A percentile compares a stretch with the other conserved stretches of the same genome.
Evolutionary conservation across 805 yeast species (phyloP).

Genomic region (Yamadazyma olivae): DNA sequence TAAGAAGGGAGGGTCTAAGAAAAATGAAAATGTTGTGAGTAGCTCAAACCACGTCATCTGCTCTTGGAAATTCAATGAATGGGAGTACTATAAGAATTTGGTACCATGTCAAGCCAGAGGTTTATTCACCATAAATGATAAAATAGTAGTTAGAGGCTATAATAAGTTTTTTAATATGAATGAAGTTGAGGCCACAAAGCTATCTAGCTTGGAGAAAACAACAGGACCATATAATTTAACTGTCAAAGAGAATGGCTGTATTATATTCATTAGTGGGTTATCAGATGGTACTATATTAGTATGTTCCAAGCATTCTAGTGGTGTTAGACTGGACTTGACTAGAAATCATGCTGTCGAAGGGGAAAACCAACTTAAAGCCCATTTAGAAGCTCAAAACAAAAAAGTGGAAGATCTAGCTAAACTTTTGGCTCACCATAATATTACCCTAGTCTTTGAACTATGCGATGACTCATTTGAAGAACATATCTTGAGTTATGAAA

Average conservation of each 20-base stretch:
- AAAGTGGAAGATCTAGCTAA: conserved; percentile 52
- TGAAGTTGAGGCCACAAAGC: conserved; percentile 57
- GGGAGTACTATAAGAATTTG: conserved; percentile 68
- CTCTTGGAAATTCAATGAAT: conserved; percentile 86
- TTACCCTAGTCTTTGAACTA: conserved; percentile 88
- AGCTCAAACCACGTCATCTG: conserved; percentile 5
- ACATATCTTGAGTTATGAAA: conserved; percentile 75
- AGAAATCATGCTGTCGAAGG: conserved; percentile 79
- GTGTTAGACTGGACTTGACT: conserved; percentile 49
- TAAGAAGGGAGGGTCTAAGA: conserved; percentile 20
- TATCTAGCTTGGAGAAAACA: conserved; percentile 45
- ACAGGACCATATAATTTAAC: conserved; percentile 79
- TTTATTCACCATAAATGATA: conserved; percentile 52
- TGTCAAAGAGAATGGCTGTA: conserved; percentile 91
- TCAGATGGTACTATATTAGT: conserved; percentile 75
- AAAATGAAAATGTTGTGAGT: conserved; percentile 7
- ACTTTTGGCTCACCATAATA: conserved; percentile 44
- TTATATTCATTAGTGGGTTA: conserved; percentile 76
- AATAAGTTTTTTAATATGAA: conserved; percentile 87
- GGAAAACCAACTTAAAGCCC: conserved; percentile 51
- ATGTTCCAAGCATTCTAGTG: conserved; percentile 90
- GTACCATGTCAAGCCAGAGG: conserved; percentile 85
- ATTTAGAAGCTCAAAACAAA: conserved; percentile 42
- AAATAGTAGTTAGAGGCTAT: conserved; percentile 80
- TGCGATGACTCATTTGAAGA: conserved; percentile 95